phyloP scores from a whole-genome alignment of 495 filamentous ascomycete genomes.

The Penicillium alfredii region DNA sequence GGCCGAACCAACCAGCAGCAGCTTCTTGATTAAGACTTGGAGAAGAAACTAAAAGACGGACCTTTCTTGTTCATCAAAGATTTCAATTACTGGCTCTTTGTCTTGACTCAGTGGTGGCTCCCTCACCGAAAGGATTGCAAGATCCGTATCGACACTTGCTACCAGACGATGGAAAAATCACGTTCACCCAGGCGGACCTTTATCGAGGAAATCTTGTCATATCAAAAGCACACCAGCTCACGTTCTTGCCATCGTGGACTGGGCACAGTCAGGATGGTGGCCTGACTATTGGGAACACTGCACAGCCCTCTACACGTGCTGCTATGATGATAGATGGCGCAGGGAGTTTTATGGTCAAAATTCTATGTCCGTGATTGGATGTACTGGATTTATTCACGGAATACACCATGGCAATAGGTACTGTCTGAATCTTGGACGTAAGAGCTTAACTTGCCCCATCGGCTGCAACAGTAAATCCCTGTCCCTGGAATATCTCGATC shows the following conservation, averaged over 20 bases:
- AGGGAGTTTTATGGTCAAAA: too few relatives aligned
- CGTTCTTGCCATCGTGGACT: conserved; percentile 34
- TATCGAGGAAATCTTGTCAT: conserved; percentile 37
- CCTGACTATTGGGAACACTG: conserved; percentile 44
- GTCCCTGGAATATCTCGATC: too few relatives aligned
- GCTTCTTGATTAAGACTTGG: conserved; percentile 30
- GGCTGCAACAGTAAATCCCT: too few relatives aligned
- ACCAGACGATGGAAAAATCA: conserved; percentile 33
- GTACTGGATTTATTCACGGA: too few relatives aligned
- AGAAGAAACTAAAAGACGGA: conserved; percentile 18
- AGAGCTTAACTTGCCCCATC: too few relatives aligned
- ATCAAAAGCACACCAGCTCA: conserved; percentile 22
- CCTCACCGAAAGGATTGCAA: conserved; percentile 21
- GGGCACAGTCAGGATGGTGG: conserved; percentile 37
- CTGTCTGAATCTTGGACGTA: too few relatives aligned
- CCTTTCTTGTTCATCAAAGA: conserved; percentile 35
- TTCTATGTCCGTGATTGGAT: too few relatives aligned
- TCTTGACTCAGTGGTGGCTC: conserved; percentile 18
- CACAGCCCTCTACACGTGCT: conserved; percentile 29
- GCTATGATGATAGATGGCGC: conserved; percentile 26
- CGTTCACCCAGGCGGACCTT: conserved; percentile 38
- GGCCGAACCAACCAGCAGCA: conserved; percentile 10
- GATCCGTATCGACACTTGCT: conserved; percentile 34
- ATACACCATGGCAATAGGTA: too few relatives aligned
- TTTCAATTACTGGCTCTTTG: conserved; percentile 42